Percentiles rank a stretch among this genome's conserved stretches.
These are phyloP conservation scores for Psidium guajava DNA, from an alignment of 345 rosid genomes.

Conservation along the genomic window DNA sequence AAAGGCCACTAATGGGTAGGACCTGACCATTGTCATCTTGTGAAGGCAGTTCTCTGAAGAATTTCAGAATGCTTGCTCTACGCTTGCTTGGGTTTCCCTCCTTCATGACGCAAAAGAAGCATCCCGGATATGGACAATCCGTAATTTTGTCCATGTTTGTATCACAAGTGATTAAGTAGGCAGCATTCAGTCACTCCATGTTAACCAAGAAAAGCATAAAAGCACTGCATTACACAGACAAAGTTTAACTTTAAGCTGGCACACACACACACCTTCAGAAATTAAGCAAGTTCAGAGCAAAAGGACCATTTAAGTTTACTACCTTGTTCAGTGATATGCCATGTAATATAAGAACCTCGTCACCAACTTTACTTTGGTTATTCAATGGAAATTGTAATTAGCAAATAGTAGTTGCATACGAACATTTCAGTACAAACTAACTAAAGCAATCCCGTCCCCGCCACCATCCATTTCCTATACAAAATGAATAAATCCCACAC, in stretches of 20 bases:
- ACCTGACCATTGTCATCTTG: conserved; percentile 97
- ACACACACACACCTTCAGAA: not conserved
- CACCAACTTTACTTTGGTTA: not conserved
- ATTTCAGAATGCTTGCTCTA: conserved; percentile 78
- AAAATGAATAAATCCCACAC: not conserved
- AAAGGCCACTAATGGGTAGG: conserved; percentile 95
- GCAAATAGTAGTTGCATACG: not conserved
- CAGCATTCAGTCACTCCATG: not conserved
- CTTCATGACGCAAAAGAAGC: conserved; percentile 98
- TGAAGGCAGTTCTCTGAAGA: conserved; percentile 89
- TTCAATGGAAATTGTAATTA: not conserved
- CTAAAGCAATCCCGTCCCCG: not conserved
- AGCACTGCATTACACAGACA: not conserved
- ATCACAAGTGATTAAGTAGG: not conserved
- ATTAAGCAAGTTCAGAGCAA: not conserved
- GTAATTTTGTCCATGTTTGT: conserved; percentile 65
- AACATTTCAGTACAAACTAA: not conserved
- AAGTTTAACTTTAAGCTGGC: not conserved
- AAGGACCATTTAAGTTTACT: not conserved
- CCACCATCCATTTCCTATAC: not conserved
- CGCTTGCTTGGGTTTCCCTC: conserved; percentile 98
- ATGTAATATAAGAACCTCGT: not conserved
- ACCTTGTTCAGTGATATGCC: not conserved
- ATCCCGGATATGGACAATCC: conserved; percentile 97
- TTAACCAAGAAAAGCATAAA: not conserved